These are phyloP conservation scores for Symbiodinium pilosum DNA, from an alignment of 73 alveolate species.

Conservation along the genomic window DNA sequence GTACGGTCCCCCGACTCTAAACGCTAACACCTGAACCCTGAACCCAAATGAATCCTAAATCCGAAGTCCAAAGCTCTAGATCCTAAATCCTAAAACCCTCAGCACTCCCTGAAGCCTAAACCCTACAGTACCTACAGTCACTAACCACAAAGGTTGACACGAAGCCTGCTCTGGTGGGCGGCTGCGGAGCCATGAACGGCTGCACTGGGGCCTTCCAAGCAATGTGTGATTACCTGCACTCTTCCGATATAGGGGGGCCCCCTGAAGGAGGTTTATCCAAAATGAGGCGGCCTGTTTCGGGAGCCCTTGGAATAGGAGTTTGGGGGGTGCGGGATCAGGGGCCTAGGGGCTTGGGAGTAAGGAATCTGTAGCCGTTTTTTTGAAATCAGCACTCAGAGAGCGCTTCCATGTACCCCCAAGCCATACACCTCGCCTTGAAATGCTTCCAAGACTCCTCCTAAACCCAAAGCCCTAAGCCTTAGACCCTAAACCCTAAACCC, in stretches of 20 bases:
- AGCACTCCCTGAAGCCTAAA: not conserved
- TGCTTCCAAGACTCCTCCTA: not conserved
- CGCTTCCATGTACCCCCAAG: not conserved
- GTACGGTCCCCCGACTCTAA: no score
- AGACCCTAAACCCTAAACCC: not conserved
- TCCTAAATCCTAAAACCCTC: not conserved
- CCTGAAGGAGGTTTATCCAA: no score
- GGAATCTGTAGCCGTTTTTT: not conserved
- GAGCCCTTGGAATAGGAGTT: not conserved
- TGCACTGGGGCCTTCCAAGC: not conserved
- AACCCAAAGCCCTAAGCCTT: not conserved
- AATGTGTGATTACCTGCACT: not conserved
- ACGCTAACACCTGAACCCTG: not conserved
- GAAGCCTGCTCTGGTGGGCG: not conserved
- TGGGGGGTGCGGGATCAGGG: not conserved
- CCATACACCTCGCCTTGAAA: not conserved
- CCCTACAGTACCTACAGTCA: not conserved
- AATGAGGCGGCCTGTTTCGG: not conserved
- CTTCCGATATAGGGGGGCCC: no score
- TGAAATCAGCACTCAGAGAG: not conserved
- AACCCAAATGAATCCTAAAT: not conserved
- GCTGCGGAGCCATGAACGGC: not conserved
- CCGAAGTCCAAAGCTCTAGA: not conserved
- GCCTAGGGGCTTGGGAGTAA: not conserved
- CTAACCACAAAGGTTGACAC: not conserved